Percentiles rank a stretch among this genome's conserved stretches.
phyloP scores from a whole-genome alignment of 139 green algal genomes.

The Chlamydomonas schloesseri region DNA sequence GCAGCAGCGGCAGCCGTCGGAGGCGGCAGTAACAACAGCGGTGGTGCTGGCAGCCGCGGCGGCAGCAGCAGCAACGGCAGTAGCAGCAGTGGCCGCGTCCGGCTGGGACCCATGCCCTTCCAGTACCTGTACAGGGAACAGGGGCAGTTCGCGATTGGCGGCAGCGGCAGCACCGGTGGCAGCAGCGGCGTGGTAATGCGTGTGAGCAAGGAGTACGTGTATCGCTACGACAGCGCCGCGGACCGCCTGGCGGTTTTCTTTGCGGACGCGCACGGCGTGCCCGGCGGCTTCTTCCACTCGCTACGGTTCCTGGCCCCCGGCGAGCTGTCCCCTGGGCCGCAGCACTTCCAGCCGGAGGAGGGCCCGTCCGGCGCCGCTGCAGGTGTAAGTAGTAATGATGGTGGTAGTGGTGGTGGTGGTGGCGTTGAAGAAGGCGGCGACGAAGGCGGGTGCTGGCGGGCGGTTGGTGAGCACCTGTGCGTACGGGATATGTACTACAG shows the following conservation, averaged over 20 bases:
- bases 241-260: slow-evolving; percentile 26
- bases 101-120: background rate
- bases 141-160: slow-evolving; percentile 2
- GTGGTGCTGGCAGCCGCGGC: background rate
- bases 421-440: background rate
- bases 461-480: slow-evolving; percentile 32
- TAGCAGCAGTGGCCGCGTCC: too few species aligned
- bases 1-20: background rate
- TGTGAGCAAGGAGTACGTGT: slow-evolving; percentile 25
- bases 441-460: background rate
- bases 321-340: background rate
- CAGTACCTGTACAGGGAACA: slow-evolving; percentile 23
- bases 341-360: background rate
- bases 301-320: slow-evolving; percentile 1
- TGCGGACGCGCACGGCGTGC: background rate
- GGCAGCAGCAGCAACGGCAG: too few species aligned
- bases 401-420: background rate
- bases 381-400: background rate
- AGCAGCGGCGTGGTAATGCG: background rate
- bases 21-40: background rate
- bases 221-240: slow-evolving; percentile 7
- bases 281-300: slow-evolving; percentile 26
- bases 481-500: slow-evolving; percentile 28
- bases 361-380: background rate
- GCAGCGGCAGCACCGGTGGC: background rate